Evolutionary conservation across 2,329 filamentous ascomycete genomes (phyloP), one percentile per base, ranked within the genome.

Genomic region (Fusarium papillatum): DNA sequence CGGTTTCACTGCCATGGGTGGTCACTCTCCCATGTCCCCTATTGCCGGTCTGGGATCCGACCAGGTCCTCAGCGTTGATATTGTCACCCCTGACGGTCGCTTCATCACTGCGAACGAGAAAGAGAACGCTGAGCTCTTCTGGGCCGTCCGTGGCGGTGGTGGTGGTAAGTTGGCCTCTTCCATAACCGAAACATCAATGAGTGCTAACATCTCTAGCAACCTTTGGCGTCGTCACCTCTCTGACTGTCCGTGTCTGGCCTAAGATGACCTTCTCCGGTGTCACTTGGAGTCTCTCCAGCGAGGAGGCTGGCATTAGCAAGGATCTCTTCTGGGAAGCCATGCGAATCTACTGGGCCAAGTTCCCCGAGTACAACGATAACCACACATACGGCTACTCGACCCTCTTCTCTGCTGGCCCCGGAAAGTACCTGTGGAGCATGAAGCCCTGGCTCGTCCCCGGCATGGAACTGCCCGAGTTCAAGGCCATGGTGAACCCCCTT

Each of bases 111-210:
- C 82, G n/a, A 84, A 84, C 68, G 78, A 84, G 39, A 83, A 78
- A 19, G 77, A 82, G n/a, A 83, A 89, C 73, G 64, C 81, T 1
- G 88, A 90, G 34, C 81, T 90, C 1, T 89, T 87, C 82, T 89
- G 88, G 85, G 87, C 88, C 6, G 79, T 89, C 26, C 81, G 85
- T 29, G 88, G 87, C 6, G 88, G 85, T 3, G 86, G 87, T n/a
- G 67, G 67, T 36, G 29, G 63, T 69, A 66, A 66, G 55, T 55
- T 11, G 4, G 7, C 4, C 19, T n/a, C 17, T 4, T 7, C 14
- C 9, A 43, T 7, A 10, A 8, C 7, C 7, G 17, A 22, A 13
- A 19, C 16, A 19, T 22, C 17, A 26, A 9, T 26, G 29, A 55
- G 4, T 17, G 6, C 62, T 66, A 31, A 66, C 67, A 5, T 89